Conservation (phyloP, 495 filamentous ascomycete genomes). For the Aspergillus indologenus region DNA sequence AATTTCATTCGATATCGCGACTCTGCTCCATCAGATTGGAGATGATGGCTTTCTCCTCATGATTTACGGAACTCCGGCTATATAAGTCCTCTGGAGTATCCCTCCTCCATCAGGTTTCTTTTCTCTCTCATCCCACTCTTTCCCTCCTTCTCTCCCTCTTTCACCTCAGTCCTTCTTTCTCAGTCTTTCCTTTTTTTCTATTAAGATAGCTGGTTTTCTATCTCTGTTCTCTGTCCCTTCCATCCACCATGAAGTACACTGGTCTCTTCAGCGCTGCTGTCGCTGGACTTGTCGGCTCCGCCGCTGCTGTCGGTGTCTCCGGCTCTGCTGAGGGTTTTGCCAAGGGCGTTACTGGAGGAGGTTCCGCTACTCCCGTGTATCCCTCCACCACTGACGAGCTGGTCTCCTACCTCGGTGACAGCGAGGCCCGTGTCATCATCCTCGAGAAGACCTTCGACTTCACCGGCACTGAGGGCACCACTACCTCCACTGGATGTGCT, state of each 20-base stretch:
- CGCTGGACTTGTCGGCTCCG: slow-evolving; percentile 18
- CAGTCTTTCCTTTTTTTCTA: slow-evolving; percentile 5
- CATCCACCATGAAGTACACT: slow-evolving; percentile 19
- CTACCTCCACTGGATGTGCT: slow-evolving; percentile 43
- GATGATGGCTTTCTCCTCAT: not conserved
- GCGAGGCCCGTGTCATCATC: slow-evolving; percentile 37
- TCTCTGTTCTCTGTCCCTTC: slow-evolving; percentile 5
- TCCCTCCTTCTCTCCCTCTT: not conserved
- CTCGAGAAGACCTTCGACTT: slow-evolving; percentile 44
- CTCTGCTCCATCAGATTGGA: not conserved
- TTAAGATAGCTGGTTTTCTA: slow-evolving; percentile 14
- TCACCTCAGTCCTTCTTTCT: slow-evolving; percentile 13
- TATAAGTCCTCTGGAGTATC: slow-evolving; percentile 7
- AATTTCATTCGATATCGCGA: not conserved
- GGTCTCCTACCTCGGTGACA: slow-evolving; percentile 42
- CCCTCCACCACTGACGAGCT: slow-evolving; percentile 38
- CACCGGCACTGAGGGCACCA: slow-evolving; percentile 41
- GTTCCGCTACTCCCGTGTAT: slow-evolving; percentile 36
- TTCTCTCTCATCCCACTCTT: not conserved
- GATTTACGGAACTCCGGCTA: not conserved
- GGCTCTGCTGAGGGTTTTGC: slow-evolving; percentile 43
- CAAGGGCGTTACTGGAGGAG: slow-evolving; percentile 40
- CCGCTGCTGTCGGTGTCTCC: slow-evolving; percentile 28
- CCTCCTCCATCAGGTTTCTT: not conserved
- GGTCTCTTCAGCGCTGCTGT: slow-evolving; percentile 14